Evolutionary conservation across 176 grass and related monocot genomes (phyloP).

Genomic region (Carex parvula): DNA sequence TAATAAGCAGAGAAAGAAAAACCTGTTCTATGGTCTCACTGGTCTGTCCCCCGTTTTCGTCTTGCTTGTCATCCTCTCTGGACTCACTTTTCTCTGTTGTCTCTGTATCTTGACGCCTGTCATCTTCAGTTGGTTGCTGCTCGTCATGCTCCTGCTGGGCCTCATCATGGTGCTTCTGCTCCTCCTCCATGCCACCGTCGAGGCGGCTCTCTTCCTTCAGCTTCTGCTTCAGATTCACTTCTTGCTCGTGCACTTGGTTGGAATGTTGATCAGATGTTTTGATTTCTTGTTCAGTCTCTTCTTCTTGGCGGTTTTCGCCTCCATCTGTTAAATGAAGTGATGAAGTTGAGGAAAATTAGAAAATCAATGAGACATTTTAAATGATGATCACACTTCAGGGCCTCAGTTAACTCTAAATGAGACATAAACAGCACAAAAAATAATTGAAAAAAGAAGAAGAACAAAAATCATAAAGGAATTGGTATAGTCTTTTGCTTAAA

Average conservation of each 20-base stretch:
- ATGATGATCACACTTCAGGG: not conserved
- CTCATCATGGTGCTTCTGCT: slow-evolving; percentile 47
- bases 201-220: slow-evolving; percentile 59
- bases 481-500: not conserved
- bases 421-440: not conserved
- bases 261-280: not conserved
- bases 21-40: slow-evolving; percentile 22
- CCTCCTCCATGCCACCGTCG: slow-evolving; percentile 61
- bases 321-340: slow-evolving; percentile 9
- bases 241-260: not conserved
- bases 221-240: slow-evolving; percentile 16
- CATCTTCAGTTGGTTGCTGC: slow-evolving; percentile 11
- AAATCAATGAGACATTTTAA: not conserved
- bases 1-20: not conserved
- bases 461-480: not conserved
- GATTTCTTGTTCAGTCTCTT: slow-evolving; percentile 19
- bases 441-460: not conserved
- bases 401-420: not conserved
- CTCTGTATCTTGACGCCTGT: slow-evolving; percentile 2
- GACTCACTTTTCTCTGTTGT: slow-evolving; percentile 3
- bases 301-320: slow-evolving; percentile 17
- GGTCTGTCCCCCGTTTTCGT: slow-evolving; percentile 38
- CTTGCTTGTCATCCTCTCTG: slow-evolving; percentile 42
- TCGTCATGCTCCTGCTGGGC: slow-evolving; percentile 21
- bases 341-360: not conserved